Evolutionary conservation across 2,329 filamentous ascomycete genomes (phyloP), one percentile per base, ranked within the genome.

Genomic region (Aspergillus piperis): DNA sequence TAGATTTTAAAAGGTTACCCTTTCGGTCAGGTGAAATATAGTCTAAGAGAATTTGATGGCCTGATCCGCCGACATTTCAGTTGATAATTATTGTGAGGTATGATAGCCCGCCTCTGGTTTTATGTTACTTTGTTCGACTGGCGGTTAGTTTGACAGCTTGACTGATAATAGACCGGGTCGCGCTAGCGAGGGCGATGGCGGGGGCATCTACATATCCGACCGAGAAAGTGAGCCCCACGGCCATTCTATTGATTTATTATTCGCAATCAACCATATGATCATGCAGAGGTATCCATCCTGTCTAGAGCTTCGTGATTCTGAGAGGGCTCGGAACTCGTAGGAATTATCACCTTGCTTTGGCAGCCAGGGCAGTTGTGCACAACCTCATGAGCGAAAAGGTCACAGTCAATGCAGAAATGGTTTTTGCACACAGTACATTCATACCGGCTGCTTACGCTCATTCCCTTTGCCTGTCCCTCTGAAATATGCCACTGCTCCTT

Each of bases 341-440:
- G 30, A 44, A 30, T 13, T 50, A 61, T 49, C 49, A 64, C 69
- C 54, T 68, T 73, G 65, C 80, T 82, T 66, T 88, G 89, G 75
- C 95, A 99, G 0, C 94, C 94, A 0, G 95, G 93, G 71, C 95
- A 99, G 76, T 98, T 98, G 74, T 99, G 94, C 54, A 96, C 85
- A 11, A 96, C 87, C 78, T 97, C 92, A 74, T 99, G 95, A 23
- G 91, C 90, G 78, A 95, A 97, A 23, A 97, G 87, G 75, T 99
- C 95, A 75, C 95, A 99, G 75, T 99, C 95, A 66, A 99, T 96
- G 81, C 95, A 99, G 74, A 98, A 99, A 77, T 98, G 94, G 61
- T 90, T 88, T 3, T 84, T 78, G 76, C 95, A 99, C n/a, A 89
- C 88, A 67, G 89, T 86, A 74, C 95, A 99, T 61, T 90, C 91